Base-by-base conservation (phyloP, 345 rosid genomes). In the Jatropha curcas region DNA sequence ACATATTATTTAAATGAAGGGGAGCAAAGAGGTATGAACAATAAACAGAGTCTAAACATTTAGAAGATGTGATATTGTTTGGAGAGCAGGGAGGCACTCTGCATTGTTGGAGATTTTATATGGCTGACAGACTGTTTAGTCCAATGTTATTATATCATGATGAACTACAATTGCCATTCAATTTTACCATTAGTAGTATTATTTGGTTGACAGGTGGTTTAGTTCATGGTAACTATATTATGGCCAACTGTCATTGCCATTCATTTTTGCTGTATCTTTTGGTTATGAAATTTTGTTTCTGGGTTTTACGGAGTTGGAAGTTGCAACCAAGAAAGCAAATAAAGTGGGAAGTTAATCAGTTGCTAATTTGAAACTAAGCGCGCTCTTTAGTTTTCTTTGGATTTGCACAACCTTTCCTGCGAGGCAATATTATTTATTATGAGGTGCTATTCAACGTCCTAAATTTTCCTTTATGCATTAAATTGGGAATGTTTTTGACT, bases 1-100 rank as follows among this genome's bases (percentile, higher is more conserved):
- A 52, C 24, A 50, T 82, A 82, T 70, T 82, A 31, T 76, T 75
- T 75, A 62, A 52, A 50, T 19, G 43, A 68, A 51, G n/a, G 55
- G 34, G 41, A 25, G 34, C 57, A 57, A 70, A 67, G 64, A 68
- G 25, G 67, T 24, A 72, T 72, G 25, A 22, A 58, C 71, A 71
- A 71, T 62, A 57, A 77, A 45, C 37, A 71, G 27, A 31, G 7
- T 39, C 28, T 68, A 25, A 30, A 50, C 48, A 55, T 72, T 41
- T 68, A 33, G 27, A 31, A 25, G 24, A 31, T 53, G n/a, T 57
- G 41, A 2, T 65, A 67, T 60, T 77, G 64, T 58, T 64, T 63
- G 55, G 63, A 30, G 73, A 75, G 58, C 52, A 39, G 50, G 67
- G 74, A 58, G 73, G 58, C 31, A 4, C 65, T 41, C 5, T 61